Conservation (phyloP, 768 basidiomycete genomes). For the Lactarius psammicola region DNA sequence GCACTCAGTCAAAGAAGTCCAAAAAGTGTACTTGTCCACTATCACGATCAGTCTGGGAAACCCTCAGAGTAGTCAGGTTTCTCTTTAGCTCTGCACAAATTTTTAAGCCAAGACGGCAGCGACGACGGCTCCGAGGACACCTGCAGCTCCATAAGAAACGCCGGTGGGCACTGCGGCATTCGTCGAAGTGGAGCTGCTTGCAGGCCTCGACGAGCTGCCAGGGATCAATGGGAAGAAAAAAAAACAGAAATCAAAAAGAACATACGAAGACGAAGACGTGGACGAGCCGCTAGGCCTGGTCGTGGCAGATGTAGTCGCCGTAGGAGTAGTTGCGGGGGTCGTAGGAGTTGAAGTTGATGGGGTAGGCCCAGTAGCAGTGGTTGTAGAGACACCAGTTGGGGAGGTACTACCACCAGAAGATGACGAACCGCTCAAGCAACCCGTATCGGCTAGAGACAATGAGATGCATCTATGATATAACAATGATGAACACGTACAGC, state of each 20-base stretch:
- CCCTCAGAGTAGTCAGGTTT: not conserved
- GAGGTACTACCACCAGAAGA: constrained; percentile 15
- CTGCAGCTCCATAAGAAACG: constrained; percentile 40
- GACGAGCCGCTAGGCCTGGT: not conserved
- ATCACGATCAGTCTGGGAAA: constrained; percentile 7
- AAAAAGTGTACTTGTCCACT: constrained; percentile 20
- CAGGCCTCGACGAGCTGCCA: not conserved
- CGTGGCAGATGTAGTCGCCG: not conserved
- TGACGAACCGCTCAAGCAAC: constrained; percentile 38
- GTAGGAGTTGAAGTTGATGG: not conserved
- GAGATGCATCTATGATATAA: constrained; percentile 12
- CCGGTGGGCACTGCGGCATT: constrained; percentile 40
- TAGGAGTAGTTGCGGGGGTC: not conserved
- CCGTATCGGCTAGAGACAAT: constrained; percentile 34
- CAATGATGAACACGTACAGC: constrained; percentile 29
- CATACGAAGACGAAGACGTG: constrained; percentile 16
- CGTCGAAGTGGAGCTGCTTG: constrained; percentile 28
- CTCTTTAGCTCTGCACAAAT: not conserved
- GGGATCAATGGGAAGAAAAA: not conserved
- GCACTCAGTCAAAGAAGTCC: constrained; percentile 9
- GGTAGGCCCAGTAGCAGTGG: constrained; percentile 13
- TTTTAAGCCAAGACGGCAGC: constrained; percentile 42
- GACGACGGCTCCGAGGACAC: constrained; percentile 38
- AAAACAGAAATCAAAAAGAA: not conserved
- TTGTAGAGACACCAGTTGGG: not conserved